Conservation (phyloP, 1,284 basidiomycete genomes). For the Fomitopsis betulina region DNA sequence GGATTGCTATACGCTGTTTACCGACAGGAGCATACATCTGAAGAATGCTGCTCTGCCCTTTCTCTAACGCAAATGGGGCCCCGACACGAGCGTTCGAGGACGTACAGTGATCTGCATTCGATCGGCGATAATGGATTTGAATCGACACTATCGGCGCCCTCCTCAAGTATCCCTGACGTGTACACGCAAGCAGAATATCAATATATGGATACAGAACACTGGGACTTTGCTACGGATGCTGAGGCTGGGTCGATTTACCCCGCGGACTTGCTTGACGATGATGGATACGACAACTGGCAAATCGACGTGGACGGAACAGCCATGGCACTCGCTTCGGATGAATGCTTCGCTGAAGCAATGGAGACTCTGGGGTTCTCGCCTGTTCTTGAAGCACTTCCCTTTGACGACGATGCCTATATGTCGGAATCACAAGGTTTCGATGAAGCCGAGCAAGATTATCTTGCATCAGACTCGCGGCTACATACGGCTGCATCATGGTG, state of each 20-base stretch:
- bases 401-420: not conserved
- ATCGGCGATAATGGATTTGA: not conserved
- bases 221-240: not conserved
- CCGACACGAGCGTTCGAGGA: not conserved
- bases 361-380: not conserved
- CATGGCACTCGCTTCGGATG: not conserved
- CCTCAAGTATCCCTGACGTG: not conserved
- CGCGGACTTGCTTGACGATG: not conserved
- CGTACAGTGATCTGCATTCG: not conserved
- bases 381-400: too few species aligned
- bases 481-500: not conserved
- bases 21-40: not conserved
- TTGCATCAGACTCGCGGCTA: not conserved
- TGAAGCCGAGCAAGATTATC: not conserved
- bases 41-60: not conserved
- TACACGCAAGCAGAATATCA: not conserved
- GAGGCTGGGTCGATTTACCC: not conserved
- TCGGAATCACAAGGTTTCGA: not conserved
- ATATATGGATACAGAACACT: too few species aligned
- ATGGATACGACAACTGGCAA: not conserved
- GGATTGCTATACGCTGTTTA: not conserved
- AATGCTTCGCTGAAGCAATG: not conserved
- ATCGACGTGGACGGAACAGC: not conserved
- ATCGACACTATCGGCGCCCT: not conserved
- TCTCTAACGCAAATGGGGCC: not conserved